Evolutionary conservation across 2,329 filamentous ascomycete genomes (phyloP), one percentile per base, ranked within the genome.

Genomic region (Trichoderma semiorbis): DNA sequence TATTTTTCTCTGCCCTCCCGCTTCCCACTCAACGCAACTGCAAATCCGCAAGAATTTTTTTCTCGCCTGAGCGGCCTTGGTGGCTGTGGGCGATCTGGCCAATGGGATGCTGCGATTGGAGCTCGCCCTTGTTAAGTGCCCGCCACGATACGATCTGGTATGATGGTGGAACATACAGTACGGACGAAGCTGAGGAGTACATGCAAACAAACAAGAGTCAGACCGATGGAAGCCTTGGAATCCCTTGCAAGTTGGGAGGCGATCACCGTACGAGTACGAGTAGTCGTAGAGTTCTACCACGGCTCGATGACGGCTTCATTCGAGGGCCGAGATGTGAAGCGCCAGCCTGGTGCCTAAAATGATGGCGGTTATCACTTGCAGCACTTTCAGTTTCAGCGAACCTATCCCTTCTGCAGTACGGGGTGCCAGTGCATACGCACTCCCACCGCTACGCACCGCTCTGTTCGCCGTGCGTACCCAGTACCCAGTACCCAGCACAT

Each of bases 11-110:
- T 12, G 8, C 18, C 12, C 55, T 60, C 8, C 55, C 55, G 55
- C 18, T 34, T 47, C 36, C 55, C 36, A 47, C 53, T 60, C 65
- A 66, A 55, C n/a, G 18, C 28, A n/a, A 26, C 67, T 36, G 60
- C 68, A 57, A 60, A 70, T 47, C 60, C 43, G 43, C 68, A 64
- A 64, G 60, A 64, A 26, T 50, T 69, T 70, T 70, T 70, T 64
- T 63, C 60, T 70, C 47, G 60, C 50, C 58, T 57, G 58, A 63
- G 67, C 30, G 58, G 47, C 58, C 67, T 63, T 57, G 24, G 66
- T 69, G 66, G 66, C 55, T 61, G 16, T 60, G 36, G 32, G 7
- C 7, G 36, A 47, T 32, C 55, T 21, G 47, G 21, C 67, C 67
- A 70, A 70, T 70, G 39, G 34, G 43, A 16, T 62, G 39, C 67